Evolutionary conservation across 2,329 filamentous ascomycete species (phyloP).

Genomic region (Alternaria solani): DNA sequence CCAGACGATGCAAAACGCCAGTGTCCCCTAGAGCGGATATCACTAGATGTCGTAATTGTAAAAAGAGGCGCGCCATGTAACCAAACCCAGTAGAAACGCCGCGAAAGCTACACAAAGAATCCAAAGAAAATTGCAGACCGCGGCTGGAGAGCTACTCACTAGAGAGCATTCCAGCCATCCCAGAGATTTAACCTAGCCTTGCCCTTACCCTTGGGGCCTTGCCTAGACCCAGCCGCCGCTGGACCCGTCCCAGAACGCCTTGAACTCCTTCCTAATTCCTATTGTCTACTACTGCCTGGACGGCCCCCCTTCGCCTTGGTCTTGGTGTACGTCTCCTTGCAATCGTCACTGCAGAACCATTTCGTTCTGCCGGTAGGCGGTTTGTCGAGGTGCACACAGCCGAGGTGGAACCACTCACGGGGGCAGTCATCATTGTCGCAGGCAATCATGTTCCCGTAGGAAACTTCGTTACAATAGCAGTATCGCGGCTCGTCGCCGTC

Average conservation of each 20-base stretch:
- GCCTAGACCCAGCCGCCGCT: constrained; percentile 38
- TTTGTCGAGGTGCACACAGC: constrained; percentile 68
- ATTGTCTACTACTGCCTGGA: constrained; percentile 51
- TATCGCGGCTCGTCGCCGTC: constrained; percentile 64
- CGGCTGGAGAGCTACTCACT: constrained; percentile 31
- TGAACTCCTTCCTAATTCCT: constrained; percentile 52
- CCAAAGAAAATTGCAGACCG: constrained; percentile 37
- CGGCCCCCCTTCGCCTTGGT: constrained; percentile 47
- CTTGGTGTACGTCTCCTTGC: constrained; percentile 42
- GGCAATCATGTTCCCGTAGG: constrained; percentile 72
- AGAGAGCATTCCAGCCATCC: constrained; percentile 50
- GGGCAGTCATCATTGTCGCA: constrained; percentile 71
- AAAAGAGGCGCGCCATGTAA: background rate
- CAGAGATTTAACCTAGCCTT: constrained; percentile 45
- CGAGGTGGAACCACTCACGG: constrained; percentile 73
- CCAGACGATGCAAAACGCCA: constrained; percentile 16
- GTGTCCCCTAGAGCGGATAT: constrained; percentile 5
- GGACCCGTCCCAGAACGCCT: constrained; percentile 46
- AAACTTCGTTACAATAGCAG: constrained; percentile 71
- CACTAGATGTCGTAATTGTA: constrained; percentile 8
- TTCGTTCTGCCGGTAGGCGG: constrained; percentile 59
- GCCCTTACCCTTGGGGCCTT: constrained; percentile 44
- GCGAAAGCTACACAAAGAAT: constrained; percentile 15
- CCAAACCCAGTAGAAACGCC: constrained; percentile 3
- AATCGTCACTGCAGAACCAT: constrained; percentile 53